Evolutionary conservation across 768 basidiomycete species (phyloP).

Genomic region (Boletus fagicola): DNA sequence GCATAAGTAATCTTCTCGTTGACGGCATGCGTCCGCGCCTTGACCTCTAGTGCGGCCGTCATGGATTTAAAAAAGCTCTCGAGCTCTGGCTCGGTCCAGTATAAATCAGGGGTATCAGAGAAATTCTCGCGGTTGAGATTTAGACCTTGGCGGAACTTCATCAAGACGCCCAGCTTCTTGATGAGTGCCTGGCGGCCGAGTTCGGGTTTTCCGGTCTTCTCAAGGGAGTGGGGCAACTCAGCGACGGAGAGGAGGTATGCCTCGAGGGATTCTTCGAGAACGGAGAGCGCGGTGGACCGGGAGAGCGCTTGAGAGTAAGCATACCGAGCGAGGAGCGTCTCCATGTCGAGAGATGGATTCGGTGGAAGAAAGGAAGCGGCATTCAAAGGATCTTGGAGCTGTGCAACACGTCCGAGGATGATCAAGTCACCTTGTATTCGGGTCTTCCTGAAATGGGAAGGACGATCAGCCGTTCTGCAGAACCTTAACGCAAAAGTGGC

Average conservation of each 20-base stretch:
- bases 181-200: conserved; percentile 80
- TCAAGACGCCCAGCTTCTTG: conserved; percentile 86
- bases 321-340: conserved; percentile 83
- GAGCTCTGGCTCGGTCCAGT: conserved; percentile 91
- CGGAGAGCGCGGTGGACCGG: conserved; percentile 83
- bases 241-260: conserved; percentile 82
- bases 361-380: conserved; percentile 45
- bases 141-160: conserved; percentile 88
- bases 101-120: conserved; percentile 86
- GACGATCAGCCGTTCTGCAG: conserved; percentile 2
- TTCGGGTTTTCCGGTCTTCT: conserved; percentile 79
- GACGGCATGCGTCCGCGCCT: conserved; percentile 71
- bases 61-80: conserved; percentile 88
- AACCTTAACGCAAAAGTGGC: neutral
- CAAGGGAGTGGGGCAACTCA: conserved; percentile 69
- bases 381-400: conserved; percentile 52
- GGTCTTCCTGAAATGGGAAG: conserved; percentile 56
- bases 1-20: conserved; percentile 94
- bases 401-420: conserved; percentile 71
- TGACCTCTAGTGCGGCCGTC: conserved; percentile 83
- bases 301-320: conserved; percentile 91
- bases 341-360: conserved; percentile 56
- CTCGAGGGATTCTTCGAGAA: conserved; percentile 82
- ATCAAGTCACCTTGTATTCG: conserved; percentile 90
- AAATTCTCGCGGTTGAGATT: conserved; percentile 90